Evolutionary conservation across 768 basidiomycete genomes (phyloP).

Genomic region (Phanerochaete carnosa): DNA sequence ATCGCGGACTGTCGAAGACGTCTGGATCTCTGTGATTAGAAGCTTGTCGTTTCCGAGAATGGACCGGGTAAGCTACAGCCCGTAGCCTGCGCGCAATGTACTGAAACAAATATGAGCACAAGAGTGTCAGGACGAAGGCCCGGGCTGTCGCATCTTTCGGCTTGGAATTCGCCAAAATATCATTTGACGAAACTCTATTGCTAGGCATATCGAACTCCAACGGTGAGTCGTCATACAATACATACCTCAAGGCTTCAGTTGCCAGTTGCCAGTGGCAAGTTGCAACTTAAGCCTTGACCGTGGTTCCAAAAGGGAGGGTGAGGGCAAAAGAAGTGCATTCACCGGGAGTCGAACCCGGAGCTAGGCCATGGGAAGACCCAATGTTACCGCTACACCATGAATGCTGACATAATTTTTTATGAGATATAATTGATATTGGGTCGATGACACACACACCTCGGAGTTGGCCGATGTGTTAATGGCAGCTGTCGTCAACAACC

Average conservation of each 20-base stretch:
- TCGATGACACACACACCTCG: neutral
- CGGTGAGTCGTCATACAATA: too few species aligned
- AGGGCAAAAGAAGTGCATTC: slow-evolving; percentile 31
- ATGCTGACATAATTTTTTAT: slow-evolving; percentile 18
- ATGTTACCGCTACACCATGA: slow-evolving; percentile 82
- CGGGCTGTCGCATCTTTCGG: too few species aligned
- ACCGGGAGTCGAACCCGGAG: slow-evolving; percentile 61
- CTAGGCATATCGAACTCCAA: too few species aligned
- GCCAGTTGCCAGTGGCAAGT: neutral
- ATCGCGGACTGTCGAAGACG: too few species aligned
- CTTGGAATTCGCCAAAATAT: too few species aligned
- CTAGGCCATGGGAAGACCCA: slow-evolving; percentile 80
- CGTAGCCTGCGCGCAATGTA: too few species aligned
- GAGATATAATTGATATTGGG: neutral
- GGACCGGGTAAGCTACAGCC: too few species aligned
- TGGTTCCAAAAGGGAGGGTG: neutral
- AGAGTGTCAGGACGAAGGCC: too few species aligned
- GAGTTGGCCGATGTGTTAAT: neutral
- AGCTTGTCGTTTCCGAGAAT: too few species aligned
- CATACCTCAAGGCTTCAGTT: neutral
- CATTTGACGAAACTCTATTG: too few species aligned
- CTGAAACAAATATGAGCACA: too few species aligned
- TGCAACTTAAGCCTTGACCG: neutral
- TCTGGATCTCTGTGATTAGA: too few species aligned
- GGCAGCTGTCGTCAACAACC: neutral